Evolutionary conservation across 2,329 filamentous ascomycete genomes (phyloP).

Genomic region (Septoria linicola): DNA sequence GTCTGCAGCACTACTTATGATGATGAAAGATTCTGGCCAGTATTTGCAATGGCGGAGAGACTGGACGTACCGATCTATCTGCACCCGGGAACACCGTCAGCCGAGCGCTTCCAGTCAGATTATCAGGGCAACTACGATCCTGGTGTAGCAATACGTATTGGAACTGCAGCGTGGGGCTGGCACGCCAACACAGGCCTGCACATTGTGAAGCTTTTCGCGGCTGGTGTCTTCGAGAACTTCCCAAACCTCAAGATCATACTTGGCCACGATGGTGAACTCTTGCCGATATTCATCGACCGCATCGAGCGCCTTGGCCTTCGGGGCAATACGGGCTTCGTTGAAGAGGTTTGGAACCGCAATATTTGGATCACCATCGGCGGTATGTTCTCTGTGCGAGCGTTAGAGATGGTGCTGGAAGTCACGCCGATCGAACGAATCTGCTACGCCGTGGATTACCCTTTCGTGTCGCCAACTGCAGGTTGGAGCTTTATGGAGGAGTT

Average conservation of each 20-base stretch:
- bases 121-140: slow-evolving; percentile 41
- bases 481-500: slow-evolving; percentile 50
- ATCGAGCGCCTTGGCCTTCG: slow-evolving; percentile 29
- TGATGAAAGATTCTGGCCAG: slow-evolving; percentile 25
- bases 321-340: slow-evolving; percentile 1
- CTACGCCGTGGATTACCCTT: slow-evolving; percentile 59
- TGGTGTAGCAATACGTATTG: slow-evolving; percentile 33
- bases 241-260: slow-evolving; percentile 56
- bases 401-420: slow-evolving; percentile 31
- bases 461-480: slow-evolving; percentile 50
- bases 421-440: slow-evolving; percentile 49
- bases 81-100: slow-evolving; percentile 46
- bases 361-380: slow-evolving; percentile 59
- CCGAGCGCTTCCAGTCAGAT: slow-evolving; percentile 36
- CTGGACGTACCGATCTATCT: slow-evolving; percentile 53
- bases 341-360: slow-evolving; percentile 40
- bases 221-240: slow-evolving; percentile 55
- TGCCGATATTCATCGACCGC: slow-evolving; percentile 56
- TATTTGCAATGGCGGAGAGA: slow-evolving; percentile 36
- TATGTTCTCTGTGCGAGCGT: slow-evolving; percentile 39
- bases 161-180: slow-evolving; percentile 49
- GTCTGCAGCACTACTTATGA: slow-evolving; percentile 29
- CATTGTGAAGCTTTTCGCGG: slow-evolving; percentile 51
- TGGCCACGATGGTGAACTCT: slow-evolving; percentile 57
- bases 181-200: slow-evolving; percentile 52